A percentile compares a stretch with the other conserved stretches of the same genome.
Evolutionary conservation across 78 protist species (phyloP).

Genomic region (Dictyostelium citrinum): DNA sequence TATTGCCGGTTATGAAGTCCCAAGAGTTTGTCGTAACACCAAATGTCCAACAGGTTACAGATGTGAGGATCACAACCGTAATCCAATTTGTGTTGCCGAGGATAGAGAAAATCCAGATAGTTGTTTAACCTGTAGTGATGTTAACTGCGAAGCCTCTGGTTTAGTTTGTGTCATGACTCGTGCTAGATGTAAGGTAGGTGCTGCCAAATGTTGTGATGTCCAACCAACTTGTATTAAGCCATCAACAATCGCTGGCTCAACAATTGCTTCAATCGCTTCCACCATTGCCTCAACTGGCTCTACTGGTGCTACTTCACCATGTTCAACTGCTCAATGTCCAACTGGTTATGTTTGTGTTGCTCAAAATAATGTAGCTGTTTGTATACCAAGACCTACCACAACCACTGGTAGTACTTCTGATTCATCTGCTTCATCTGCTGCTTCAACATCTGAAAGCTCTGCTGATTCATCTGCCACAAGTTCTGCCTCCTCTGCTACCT

Average conservation of each 20-base stretch:
- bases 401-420: neutral
- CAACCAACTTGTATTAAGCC: conserved; percentile 12
- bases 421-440: neutral
- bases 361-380: neutral
- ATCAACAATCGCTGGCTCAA: conserved; percentile 28
- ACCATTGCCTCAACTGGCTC: neutral
- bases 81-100: neutral
- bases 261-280: conserved; percentile 26
- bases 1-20: neutral
- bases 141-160: conserved; percentile 2
- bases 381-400: neutral
- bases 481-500: neutral
- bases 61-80: neutral
- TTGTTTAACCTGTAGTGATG: conserved; percentile 1
- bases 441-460: neutral
- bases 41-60: conserved; percentile 18
- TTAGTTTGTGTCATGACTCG: conserved; percentile 13
- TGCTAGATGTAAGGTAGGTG: neutral
- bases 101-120: neutral
- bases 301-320: neutral
- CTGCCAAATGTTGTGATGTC: neutral
- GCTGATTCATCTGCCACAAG: neutral
- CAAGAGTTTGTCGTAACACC: neutral
- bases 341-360: neutral
- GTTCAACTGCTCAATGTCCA: neutral